phyloP scores from a whole-genome alignment of 2,329 filamentous ascomycete species.

The Botrytis pseudocinerea region DNA sequence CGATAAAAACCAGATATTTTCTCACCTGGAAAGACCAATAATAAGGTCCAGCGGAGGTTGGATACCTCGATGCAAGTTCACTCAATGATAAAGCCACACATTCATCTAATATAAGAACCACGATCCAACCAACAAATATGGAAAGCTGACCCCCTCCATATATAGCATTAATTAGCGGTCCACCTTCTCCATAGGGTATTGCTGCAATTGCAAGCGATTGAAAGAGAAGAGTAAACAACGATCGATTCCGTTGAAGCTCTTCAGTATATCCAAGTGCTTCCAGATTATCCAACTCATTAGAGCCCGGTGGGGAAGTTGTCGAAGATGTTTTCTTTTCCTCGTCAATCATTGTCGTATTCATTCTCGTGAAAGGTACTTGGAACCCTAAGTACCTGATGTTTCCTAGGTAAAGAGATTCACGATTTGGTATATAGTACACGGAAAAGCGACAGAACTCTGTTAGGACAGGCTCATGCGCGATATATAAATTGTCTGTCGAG shows the following conservation, averaged over 20 bases:
- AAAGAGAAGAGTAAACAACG: slow-evolving; percentile 60
- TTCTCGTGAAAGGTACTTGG: neutral
- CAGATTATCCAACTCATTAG: slow-evolving; percentile 32
- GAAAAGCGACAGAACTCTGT: neutral
- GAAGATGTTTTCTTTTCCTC: slow-evolving; percentile 25
- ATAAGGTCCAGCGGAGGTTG: slow-evolving; percentile 76
- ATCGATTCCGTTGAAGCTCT: slow-evolving; percentile 58
- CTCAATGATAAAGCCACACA: slow-evolving; percentile 70
- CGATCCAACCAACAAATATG: slow-evolving; percentile 58
- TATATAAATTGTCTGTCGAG: neutral
- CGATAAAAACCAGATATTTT: neutral
- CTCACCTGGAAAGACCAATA: slow-evolving; percentile 72
- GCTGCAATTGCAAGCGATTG: slow-evolving; percentile 62
- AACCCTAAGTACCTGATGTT: neutral
- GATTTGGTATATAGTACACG: no score
- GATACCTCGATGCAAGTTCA: slow-evolving; percentile 75
- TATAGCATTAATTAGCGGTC: slow-evolving; percentile 39
- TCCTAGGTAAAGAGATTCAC: neutral
- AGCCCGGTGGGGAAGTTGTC: slow-evolving; percentile 10
- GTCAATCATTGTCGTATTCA: neutral
- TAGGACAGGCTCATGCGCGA: neutral
- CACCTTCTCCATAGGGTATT: slow-evolving; percentile 53
- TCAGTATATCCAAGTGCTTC: slow-evolving; percentile 55
- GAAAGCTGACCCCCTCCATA: slow-evolving; percentile 50
- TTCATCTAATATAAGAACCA: slow-evolving; percentile 55